Base-by-base conservation (phyloP, 331 rosid species). In the Dryas integrifolia region DNA sequence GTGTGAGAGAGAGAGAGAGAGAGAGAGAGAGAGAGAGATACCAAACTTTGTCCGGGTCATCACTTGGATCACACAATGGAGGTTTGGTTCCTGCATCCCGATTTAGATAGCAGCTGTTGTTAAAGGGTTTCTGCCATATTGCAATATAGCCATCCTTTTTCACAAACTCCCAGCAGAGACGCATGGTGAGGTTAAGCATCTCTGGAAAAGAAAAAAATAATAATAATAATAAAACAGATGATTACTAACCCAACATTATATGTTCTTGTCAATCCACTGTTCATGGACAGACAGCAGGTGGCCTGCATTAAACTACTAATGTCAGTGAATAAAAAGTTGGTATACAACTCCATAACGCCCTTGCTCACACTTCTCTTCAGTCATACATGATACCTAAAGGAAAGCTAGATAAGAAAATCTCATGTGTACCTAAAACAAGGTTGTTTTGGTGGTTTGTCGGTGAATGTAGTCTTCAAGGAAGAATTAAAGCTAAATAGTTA, bases 11-110 rank as follows among this genome's bases (percentile, higher is more conserved):
- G 21, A 21, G 82, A 71, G 58, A n/a, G 10, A 5, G 58, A 15
- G 26, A 53, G 58, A 76, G 49, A 80, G 58, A 72, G 57, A 74
- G 70, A 72, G 15, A 45, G 72, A 7, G 39, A 50, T 89, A 95
- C 99, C 99, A 95, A 62, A 91, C 79, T 71, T 76, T 81, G 82
- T 95, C 99, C 9, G 93, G 90, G 78, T 95, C 96, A 39, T 95
- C 96, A 70, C 66, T 81, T 55, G 80, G 80, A 58, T 87, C 92
- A 79, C 98, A 95, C 39, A 95, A 72, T 69, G 86, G 92, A 76
- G 98, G 98, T 35, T 81, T 84, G 64, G 88, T 76, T 84, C 91
- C 96, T 43, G 76, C 81, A 51, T 79, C 92, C 65, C 97, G 92
- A 79, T 65, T 89, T 9, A 91, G 72, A 82, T 95, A 95, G 79